A percentile compares a stretch with the other conserved stretches of the same genome.
Conservation (phyloP, 2,329 filamentous ascomycete species). For the Exophiala alcalophila region DNA sequence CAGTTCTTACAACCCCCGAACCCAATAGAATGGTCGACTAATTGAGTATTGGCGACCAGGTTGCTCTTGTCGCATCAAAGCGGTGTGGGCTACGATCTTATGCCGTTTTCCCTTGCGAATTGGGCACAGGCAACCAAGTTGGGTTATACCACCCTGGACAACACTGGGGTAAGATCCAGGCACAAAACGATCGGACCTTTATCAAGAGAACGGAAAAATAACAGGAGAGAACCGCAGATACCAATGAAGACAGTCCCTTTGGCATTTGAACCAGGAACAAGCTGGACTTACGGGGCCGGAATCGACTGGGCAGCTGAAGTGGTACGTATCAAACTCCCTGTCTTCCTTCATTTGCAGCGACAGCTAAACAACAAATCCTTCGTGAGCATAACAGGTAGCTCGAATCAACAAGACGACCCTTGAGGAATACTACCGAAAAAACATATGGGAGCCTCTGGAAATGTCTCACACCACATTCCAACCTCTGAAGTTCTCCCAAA, state of each 20-base stretch:
- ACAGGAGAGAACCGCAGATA: too few relatives aligned
- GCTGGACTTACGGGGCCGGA: constrained; percentile 51
- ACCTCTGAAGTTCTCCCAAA: too few relatives aligned
- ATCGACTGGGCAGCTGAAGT: constrained; percentile 55
- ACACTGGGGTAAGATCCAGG: too few relatives aligned
- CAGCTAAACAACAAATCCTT: too few relatives aligned
- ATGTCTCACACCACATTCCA: constrained; percentile 51
- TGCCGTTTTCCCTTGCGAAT: neutral
- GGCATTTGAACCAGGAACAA: constrained; percentile 51
- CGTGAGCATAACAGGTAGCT: too few relatives aligned
- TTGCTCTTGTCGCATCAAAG: neutral
- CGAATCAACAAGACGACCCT: constrained; percentile 42
- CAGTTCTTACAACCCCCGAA: too few relatives aligned
- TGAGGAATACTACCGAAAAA: constrained; percentile 43
- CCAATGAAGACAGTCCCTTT: too few relatives aligned
- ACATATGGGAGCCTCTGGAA: constrained; percentile 47
- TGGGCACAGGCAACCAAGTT: neutral
- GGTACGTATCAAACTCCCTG: constrained; percentile 36
- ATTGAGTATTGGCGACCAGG: constrained; percentile 1
- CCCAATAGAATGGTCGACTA: too few relatives aligned
- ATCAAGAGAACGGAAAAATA: too few relatives aligned
- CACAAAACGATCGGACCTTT: too few relatives aligned
- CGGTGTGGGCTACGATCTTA: neutral
- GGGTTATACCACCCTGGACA: neutral
- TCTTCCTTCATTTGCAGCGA: too few relatives aligned